phyloP scores from a whole-genome alignment of 306 rosid species.

The Begonia loranthoides region DNA sequence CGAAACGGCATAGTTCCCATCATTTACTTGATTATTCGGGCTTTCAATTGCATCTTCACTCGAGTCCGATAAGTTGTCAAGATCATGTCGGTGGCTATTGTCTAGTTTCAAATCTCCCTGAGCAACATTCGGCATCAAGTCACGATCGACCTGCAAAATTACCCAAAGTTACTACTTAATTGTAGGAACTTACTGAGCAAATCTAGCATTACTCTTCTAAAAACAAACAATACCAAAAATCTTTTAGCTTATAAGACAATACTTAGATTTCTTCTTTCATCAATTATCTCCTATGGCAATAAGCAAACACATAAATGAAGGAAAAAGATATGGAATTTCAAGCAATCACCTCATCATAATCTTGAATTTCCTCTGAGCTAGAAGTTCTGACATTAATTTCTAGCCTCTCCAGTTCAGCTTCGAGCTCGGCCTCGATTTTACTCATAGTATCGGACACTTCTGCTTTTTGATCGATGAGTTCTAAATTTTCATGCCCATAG shows the following conservation, averaged over 20 bases:
- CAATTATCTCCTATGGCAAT: too few species aligned
- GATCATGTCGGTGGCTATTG: constrained; percentile 10
- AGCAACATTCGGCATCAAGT: constrained; percentile 43
- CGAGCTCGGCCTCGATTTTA: constrained; percentile 97
- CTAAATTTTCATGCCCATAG: constrained; percentile 15
- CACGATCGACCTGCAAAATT: constrained; percentile 52
- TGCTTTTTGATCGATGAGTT: constrained; percentile 29
- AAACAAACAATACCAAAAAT: too few species aligned
- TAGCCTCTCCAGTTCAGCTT: constrained; percentile 88
- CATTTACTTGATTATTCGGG: constrained; percentile 18
- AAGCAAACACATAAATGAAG: too few species aligned
- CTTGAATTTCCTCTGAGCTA: constrained; percentile 31
- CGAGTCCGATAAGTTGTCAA: constrained; percentile 11
- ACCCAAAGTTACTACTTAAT: background rate
- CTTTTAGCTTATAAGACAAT: too few species aligned
- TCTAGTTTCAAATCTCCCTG: constrained; percentile 49
- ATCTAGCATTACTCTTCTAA: too few species aligned
- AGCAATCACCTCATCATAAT: constrained; percentile 52
- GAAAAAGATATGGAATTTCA: too few species aligned
- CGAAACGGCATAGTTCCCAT: constrained; percentile 49
- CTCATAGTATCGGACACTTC: constrained; percentile 50
- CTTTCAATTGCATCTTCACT: constrained; percentile 20
- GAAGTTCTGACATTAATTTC: constrained; percentile 52
- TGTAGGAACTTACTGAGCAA: too few species aligned
- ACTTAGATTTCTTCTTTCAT: too few species aligned